A percentile compares a stretch with the other conserved stretches of the same genome.
Conservation (phyloP, 805 yeast genomes). For the Wickerhamiella lipophila region DNA sequence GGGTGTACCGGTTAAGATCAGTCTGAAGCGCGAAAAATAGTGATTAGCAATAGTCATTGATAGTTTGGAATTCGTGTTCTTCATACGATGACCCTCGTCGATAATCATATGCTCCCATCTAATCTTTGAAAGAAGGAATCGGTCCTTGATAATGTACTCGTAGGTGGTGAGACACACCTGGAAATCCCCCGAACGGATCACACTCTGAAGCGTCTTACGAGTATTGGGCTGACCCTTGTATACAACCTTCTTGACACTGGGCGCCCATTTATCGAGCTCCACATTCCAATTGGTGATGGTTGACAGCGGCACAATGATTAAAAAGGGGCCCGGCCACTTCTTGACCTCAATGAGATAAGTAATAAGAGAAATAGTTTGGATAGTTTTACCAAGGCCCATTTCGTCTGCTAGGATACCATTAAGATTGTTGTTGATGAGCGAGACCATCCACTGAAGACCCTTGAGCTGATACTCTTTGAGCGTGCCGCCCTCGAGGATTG, state of each 20-base stretch:
- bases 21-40: constrained; percentile 74
- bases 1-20: constrained; percentile 95
- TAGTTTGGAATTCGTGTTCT: constrained; percentile 78
- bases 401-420: constrained; percentile 97
- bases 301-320: constrained; percentile 88
- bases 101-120: constrained; percentile 96
- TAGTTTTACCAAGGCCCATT: constrained; percentile 97
- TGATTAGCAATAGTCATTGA: constrained; percentile 71
- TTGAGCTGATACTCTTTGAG: constrained; percentile 86
- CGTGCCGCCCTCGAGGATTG: constrained; percentile 76
- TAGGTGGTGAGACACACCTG: constrained; percentile 85
- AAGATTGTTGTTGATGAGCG: constrained; percentile 79
- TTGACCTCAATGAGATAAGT: constrained; percentile 73
- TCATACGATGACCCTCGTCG: constrained; percentile 98
- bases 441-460: constrained; percentile 98
- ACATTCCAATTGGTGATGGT: constrained; percentile 92
- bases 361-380: constrained; percentile 79
- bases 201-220: constrained; percentile 62
- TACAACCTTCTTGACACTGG: constrained; percentile 63
- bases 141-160: constrained; percentile 87
- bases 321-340: constrained; percentile 66
- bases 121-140: constrained; percentile 61
- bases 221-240: constrained; percentile 88
- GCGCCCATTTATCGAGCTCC: constrained; percentile 98
- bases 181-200: constrained; percentile 65